Evolutionary conservation across 192 early-diverging fungal genomes (phyloP).

Genomic region (Podila epigama): DNA sequence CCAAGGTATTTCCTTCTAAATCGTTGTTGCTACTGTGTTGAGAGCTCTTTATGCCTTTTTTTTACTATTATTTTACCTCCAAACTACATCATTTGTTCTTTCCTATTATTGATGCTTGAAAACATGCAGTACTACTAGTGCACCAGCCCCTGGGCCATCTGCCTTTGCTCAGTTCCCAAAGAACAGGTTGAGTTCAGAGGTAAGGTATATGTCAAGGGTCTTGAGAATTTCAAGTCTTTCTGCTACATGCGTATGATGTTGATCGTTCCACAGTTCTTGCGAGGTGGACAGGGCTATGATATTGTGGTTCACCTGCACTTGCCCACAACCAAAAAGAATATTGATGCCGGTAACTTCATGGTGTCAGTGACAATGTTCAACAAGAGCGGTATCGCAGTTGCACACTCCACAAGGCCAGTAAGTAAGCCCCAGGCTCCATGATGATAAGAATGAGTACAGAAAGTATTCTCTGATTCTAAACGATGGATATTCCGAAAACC

Average conservation of each 20-base stretch:
- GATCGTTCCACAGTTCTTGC: conserved; percentile 12
- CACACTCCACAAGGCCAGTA: conserved; percentile 50
- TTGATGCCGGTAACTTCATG: conserved; percentile 25
- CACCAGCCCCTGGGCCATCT: background rate
- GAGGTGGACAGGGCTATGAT: conserved; percentile 39
- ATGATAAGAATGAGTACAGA: too few relatives aligned
- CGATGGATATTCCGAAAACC: background rate
- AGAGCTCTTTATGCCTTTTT: too few relatives aligned
- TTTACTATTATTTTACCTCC: too few relatives aligned
- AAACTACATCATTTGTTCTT: background rate
- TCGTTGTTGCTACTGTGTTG: too few relatives aligned
- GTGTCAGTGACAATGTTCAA: background rate
- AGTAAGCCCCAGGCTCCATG: too few relatives aligned
- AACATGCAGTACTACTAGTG: background rate
- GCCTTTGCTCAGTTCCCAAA: background rate
- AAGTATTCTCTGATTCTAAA: background rate
- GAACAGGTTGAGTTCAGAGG: background rate
- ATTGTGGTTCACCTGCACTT: conserved; percentile 27
- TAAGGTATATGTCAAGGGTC: background rate
- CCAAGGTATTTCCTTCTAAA: background rate
- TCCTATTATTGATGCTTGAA: too few relatives aligned
- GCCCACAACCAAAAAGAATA: conserved; percentile 27
- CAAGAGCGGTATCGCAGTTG: conserved; percentile 18
- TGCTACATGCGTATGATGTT: background rate
- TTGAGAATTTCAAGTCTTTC: too few relatives aligned